Conservation (phyloP, 192 early-diverging fungal genomes). For the Coemansia sp. region DNA sequence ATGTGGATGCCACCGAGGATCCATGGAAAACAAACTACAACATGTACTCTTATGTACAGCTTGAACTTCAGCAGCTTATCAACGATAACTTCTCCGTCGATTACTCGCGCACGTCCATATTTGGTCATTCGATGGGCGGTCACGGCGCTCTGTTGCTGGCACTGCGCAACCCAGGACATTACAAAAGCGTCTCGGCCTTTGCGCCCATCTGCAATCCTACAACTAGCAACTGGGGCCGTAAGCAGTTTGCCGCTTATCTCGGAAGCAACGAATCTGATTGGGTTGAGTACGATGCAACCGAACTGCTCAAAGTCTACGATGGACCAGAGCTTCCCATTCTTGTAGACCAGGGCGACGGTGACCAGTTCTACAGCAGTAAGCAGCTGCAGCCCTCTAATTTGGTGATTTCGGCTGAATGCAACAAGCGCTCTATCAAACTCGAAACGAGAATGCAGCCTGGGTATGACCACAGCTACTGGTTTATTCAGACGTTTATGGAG, state of each 20-base stretch:
- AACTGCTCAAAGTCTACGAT: constrained; percentile 58
- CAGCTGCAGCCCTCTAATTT: constrained; percentile 67
- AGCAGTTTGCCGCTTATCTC: constrained; percentile 76
- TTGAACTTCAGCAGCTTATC: constrained; percentile 67
- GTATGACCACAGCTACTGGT: constrained; percentile 88
- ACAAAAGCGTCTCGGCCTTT: constrained; percentile 75
- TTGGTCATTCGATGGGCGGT: constrained; percentile 82
- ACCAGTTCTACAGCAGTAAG: constrained; percentile 63
- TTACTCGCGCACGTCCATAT: constrained; percentile 58
- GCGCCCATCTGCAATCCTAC: constrained; percentile 77
- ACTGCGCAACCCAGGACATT: constrained; percentile 69
- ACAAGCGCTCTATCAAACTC: constrained; percentile 51
- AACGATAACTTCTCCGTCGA: constrained; percentile 60
- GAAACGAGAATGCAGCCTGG: constrained; percentile 68
- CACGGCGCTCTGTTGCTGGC: constrained; percentile 82
- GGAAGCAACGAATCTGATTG: constrained; percentile 57
- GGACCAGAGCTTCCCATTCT: constrained; percentile 39
- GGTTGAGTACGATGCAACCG: constrained; percentile 73
- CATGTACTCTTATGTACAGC: constrained; percentile 81
- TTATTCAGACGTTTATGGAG: constrained; percentile 73
- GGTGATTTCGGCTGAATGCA: constrained; percentile 46
- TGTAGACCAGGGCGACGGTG: constrained; percentile 66
- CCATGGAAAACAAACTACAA: constrained; percentile 73
- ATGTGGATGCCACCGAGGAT: constrained; percentile 72
- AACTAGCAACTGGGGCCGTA: constrained; percentile 72